Evolutionary conservation across 441 rosid species (phyloP), one percentile per base, ranked within the genome.

Genomic region (Adansonia grandidieri): DNA sequence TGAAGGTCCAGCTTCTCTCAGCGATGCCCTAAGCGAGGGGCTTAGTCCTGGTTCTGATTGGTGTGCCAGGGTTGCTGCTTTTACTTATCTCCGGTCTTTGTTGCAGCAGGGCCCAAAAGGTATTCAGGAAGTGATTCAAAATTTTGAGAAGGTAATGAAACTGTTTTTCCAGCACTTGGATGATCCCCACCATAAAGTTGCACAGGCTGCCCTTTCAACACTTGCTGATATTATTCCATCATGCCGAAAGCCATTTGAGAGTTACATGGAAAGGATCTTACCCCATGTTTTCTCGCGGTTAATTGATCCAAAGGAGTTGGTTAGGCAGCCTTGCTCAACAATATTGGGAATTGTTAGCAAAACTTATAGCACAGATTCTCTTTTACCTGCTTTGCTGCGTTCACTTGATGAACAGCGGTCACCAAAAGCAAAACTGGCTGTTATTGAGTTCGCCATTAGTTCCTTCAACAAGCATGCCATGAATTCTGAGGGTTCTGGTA

Each of bases 361-460:
- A 87, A 90, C 99, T 77, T 96, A 96, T 85, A 89, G 92, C 78
- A 86, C 90, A 64, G 99, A 96, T 90, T 84, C 92, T 71, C 94
- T 96, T 66, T 89, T 96, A 77, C 93, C 99, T 68, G 96, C 99
- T 70, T 85, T 96, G 82, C 93, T 96, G 67, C 97, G 99, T 77
- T 96, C 99, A 72, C 85, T 96, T 32, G 99, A 96, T 90, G 99
- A 96, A 78, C 99, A 96, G 80, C 90, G 99, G 62, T 96, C 98
- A 63, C 98, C 98, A 67, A 96, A 94, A 88, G 98, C 99, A 80
- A 96, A 96, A 85, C 87, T 96, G 87, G 98, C 98, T 70, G 98
- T 96, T 74, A 94, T 94, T 76, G 98, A 96, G 84, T 96, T 90
- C 86, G 89, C 98, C 51, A 86, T 96, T 81, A 88, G 84, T 85